Base-by-base conservation (phyloP, 78 protist species). In the Dictyostelium firmibasis region DNA sequence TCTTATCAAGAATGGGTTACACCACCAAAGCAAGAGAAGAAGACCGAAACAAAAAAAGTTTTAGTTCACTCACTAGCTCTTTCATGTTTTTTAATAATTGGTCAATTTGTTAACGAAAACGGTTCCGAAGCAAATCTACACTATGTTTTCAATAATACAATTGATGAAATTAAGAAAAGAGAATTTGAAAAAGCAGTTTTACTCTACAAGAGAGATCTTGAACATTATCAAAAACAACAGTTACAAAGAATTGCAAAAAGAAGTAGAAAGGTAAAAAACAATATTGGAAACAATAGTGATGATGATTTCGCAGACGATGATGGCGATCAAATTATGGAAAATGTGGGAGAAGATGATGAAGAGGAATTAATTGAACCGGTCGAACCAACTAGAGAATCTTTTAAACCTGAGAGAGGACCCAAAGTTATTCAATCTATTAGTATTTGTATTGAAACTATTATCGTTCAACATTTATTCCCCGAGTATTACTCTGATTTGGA, bases 341-440 rank as follows among this genome's bases (percentile, higher is more conserved):
- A 85, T 2, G 83, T n/a, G 1, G 43, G 69, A 41, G 83, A 85
- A 4, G 83, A 72, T 8, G 91, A 74, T 31, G 83, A 85, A 18
- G 64, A 62, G 31, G 11, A 62, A 14, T 14, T 33, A 33, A 18
- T 72, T 72, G 25, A 72, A 72, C 79, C 79, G 33, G 11, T 33
- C 33, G 13, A 31, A 14, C 79, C 79, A 72, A 33, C 16, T 27
- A n/a, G 4, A 25, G 75, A 31, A 57, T 57, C 67, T 20, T 57
- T 20, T 20, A 57, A 57, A 20, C 27, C 67, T 27, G 43, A 29
- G 13, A 27, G 79, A 31, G 79, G 79, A 27, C 44, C 25, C 8
- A 72, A 72, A 72, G 43, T 33, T 33, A 72, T 72, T 18, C 75
- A 33, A 33, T 14, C n/a, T 18, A 31, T 33, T 33, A 35, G 43